phyloP scores from a whole-genome alignment of 228 moss, liverwort and hornwort species.

The Sphagnum magellanicum region DNA sequence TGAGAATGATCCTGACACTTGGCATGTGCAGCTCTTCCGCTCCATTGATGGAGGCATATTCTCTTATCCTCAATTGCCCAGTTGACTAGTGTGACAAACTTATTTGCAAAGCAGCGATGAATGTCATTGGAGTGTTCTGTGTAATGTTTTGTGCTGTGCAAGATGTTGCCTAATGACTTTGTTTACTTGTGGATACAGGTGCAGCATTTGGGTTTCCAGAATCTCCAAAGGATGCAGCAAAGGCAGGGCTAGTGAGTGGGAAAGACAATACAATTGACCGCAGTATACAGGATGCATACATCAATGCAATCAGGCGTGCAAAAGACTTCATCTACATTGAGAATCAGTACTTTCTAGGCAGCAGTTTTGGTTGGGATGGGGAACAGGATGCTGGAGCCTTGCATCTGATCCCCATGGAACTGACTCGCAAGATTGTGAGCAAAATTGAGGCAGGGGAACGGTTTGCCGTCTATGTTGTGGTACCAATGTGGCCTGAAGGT shows the following conservation, averaged over 20 bases:
- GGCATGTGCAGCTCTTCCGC: constrained; percentile 45
- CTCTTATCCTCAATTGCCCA: no score
- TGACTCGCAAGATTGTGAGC: constrained; percentile 44
- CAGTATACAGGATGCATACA: constrained; percentile 53
- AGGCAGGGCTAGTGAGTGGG: constrained; percentile 36
- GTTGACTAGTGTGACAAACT: no score
- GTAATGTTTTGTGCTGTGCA: no score
- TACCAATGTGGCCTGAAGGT: constrained; percentile 61
- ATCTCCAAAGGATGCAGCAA: constrained; percentile 24
- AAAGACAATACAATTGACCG: constrained; percentile 53
- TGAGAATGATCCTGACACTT: constrained; percentile 33
- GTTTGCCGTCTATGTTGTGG: constrained; percentile 35
- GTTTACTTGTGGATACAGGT: constrained; percentile 9
- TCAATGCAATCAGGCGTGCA: constrained; percentile 58
- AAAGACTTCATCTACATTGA: constrained; percentile 58
- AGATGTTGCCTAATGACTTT: no score
- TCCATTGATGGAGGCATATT: constrained; percentile 37
- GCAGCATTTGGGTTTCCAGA: constrained; percentile 58
- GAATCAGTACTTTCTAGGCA: constrained; percentile 62
- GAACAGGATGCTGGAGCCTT: constrained; percentile 39
- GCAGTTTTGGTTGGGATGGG: constrained; percentile 29
- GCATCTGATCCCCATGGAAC: constrained; percentile 54
- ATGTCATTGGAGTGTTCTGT: no score
- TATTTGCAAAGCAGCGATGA: no score
- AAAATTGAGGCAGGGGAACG: constrained; percentile 50